Conservation (phyloP, 108 stramenopile species). For the Aurantiochytrium sp. region DNA sequence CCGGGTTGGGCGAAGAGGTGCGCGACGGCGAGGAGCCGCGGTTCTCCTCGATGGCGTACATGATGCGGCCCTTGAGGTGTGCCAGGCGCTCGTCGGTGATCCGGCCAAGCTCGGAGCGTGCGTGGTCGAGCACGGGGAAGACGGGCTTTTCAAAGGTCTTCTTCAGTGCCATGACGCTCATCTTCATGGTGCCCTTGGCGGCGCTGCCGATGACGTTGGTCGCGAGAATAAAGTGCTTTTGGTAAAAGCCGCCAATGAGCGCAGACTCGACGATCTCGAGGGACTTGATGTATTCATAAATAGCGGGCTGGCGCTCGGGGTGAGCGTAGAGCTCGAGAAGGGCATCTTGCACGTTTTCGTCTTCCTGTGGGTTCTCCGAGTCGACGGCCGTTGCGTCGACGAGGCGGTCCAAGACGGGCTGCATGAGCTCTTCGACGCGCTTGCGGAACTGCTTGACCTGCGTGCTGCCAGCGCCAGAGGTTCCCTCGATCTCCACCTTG, state of each 20-base stretch:
- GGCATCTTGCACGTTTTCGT: not conserved
- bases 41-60: conserved; percentile 24
- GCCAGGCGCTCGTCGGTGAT: conserved; percentile 15
- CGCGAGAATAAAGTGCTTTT: conserved; percentile 29
- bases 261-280: conserved; percentile 30
- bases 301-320: conserved; percentile 22
- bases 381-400: not conserved
- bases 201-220: conserved; percentile 28
- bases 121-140: conserved; percentile 23
- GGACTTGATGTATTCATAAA: conserved; percentile 32
- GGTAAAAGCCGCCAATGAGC: conserved; percentile 28
- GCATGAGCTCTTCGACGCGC: not conserved
- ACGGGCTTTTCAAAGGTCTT: conserved; percentile 20
- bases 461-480: conserved; percentile 22
- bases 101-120: conserved; percentile 19
- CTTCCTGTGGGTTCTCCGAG: not conserved
- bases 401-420: conserved; percentile 17
- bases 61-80: conserved; percentile 25
- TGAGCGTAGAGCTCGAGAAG: conserved; percentile 22
- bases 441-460: conserved; percentile 17
- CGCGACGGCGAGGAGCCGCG: not conserved
- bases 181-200: conserved; percentile 34
- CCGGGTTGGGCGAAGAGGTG: not conserved
- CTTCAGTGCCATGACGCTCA: conserved; percentile 24
- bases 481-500: conserved; percentile 37